Evolutionary conservation across 2,329 filamentous ascomycete genomes (phyloP).

Genomic region (Epichloe aotearoae): DNA sequence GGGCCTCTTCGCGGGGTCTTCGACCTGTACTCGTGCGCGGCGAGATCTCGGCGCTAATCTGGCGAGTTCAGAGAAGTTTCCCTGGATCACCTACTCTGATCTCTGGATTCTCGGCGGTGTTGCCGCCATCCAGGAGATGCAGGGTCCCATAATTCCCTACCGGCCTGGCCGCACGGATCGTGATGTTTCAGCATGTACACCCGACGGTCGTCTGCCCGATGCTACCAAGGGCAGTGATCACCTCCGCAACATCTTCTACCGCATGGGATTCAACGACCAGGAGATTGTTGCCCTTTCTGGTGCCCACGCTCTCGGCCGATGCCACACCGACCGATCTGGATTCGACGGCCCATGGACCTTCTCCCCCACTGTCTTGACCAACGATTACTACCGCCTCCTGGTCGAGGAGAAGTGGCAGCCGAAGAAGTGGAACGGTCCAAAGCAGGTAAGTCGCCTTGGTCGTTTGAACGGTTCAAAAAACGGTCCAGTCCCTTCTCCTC

Average conservation of each 20-base stretch:
- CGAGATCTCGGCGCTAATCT: constrained; percentile 5
- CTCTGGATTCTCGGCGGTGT: constrained; percentile 89
- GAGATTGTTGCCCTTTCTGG: constrained; percentile 87
- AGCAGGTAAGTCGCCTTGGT: constrained; percentile 36
- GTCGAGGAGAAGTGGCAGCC: constrained; percentile 85
- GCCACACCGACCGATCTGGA: constrained; percentile 78
- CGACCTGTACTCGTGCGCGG: no score
- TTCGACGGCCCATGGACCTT: constrained; percentile 87
- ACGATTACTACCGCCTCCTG: constrained; percentile 86
- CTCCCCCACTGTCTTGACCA: constrained; percentile 76
- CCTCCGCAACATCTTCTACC: constrained; percentile 81
- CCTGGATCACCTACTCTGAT: constrained; percentile 94
- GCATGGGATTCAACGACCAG: constrained; percentile 96
- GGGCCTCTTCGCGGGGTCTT: no score
- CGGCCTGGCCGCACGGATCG: constrained; percentile 72
- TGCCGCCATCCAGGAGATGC: constrained; percentile 85
- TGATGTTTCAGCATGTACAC: constrained; percentile 76
- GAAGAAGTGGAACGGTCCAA: constrained; percentile 84
- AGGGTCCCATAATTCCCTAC: constrained; percentile 78
- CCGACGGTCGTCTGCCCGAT: constrained; percentile 79
- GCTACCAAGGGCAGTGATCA: constrained; percentile 66
- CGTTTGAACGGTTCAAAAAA: neutral
- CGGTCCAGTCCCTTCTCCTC: constrained; percentile 1
- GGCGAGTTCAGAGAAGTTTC: constrained; percentile 45
- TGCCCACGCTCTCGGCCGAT: constrained; percentile 78